phyloP scores from a whole-genome alignment of 1,139 yeast species.

The Saccharomyces hybrid region DNA sequence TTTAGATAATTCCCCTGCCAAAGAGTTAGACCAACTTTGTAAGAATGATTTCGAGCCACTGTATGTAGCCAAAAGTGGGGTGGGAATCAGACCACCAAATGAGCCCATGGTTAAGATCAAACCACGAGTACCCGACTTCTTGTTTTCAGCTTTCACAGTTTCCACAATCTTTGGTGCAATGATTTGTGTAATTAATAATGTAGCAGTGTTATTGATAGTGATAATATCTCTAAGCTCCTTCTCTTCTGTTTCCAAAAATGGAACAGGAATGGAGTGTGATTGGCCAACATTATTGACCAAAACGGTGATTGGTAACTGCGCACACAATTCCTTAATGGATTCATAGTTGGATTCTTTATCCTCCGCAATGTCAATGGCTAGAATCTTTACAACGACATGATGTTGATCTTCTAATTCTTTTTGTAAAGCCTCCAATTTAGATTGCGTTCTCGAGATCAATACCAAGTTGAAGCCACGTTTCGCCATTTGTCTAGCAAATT shows the following conservation, averaged over 20 bases:
- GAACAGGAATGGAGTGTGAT: slow-evolving; percentile 91
- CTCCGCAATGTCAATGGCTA: slow-evolving; percentile 72
- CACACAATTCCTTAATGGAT: slow-evolving; percentile 42
- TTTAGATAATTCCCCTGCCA: slow-evolving; percentile 74
- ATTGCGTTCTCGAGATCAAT: slow-evolving; percentile 74
- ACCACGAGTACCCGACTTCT: slow-evolving; percentile 41
- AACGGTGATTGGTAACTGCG: slow-evolving; percentile 52
- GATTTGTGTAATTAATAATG: slow-evolving; percentile 73
- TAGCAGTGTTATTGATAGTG: slow-evolving; percentile 78
- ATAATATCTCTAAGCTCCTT: slow-evolving; percentile 71
- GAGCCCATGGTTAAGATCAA: slow-evolving; percentile 93
- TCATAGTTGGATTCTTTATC: slow-evolving; percentile 44
- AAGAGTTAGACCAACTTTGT: slow-evolving; percentile 85
- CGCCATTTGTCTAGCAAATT: slow-evolving; percentile 81
- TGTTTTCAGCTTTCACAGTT: slow-evolving; percentile 39
- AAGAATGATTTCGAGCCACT: slow-evolving; percentile 95
- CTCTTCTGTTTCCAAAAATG: slow-evolving; percentile 72
- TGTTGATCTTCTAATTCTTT: slow-evolving; percentile 54
- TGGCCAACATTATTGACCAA: slow-evolving; percentile 90
- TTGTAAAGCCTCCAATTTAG: slow-evolving; percentile 64
- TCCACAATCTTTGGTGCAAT: slow-evolving; percentile 60
- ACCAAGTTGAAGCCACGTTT: slow-evolving; percentile 74
- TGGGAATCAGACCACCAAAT: slow-evolving; percentile 88
- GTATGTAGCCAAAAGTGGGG: slow-evolving; percentile 87
- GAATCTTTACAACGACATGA: slow-evolving; percentile 54